A percentile compares a stretch with the other conserved stretches of the same genome.
phyloP scores from a whole-genome alignment of 2,329 filamentous ascomycete genomes.

The Monilinia fructigena region DNA sequence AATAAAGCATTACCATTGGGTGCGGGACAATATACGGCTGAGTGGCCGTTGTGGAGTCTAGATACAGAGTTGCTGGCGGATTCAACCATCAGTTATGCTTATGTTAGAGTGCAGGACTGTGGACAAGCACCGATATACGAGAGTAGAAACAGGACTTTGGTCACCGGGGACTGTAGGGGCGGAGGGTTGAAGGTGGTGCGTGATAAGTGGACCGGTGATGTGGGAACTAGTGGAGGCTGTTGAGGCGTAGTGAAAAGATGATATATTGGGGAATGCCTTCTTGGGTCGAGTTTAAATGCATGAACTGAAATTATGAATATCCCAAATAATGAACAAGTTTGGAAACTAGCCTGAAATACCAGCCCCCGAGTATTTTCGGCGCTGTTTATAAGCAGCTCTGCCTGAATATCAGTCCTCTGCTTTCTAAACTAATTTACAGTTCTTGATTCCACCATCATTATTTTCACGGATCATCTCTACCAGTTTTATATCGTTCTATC shows the following conservation, averaged over 20 bases:
- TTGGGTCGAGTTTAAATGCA: no score
- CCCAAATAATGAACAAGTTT: no score
- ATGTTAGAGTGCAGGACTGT: slow-evolving; percentile 47
- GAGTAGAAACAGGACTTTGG: slow-evolving; percentile 45
- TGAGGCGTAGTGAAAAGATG: slow-evolving; percentile 12
- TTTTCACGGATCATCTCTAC: no score
- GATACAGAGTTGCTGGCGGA: slow-evolving; percentile 45
- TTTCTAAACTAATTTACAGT: no score
- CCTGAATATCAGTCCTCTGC: no score
- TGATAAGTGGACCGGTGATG: slow-evolving; percentile 44
- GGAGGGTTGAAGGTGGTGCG: slow-evolving; percentile 38
- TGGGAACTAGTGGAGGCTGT: slow-evolving; percentile 37
- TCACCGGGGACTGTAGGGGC: slow-evolving; percentile 43
- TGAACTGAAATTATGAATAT: no score
- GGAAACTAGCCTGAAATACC: no score
- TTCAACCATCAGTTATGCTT: slow-evolving; percentile 47
- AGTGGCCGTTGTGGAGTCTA: slow-evolving; percentile 48
- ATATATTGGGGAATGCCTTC: no score
- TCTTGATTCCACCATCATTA: no score
- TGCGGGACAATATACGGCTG: slow-evolving; percentile 45
- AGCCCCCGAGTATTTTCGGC: no score
- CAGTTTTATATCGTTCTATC: no score
- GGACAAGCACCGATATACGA: slow-evolving; percentile 47
- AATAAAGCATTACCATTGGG: slow-evolving; percentile 41
- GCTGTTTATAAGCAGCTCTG: no score